A percentile compares a stretch with the other conserved stretches of the same genome.
Conservation (phyloP, 106 monocot genomes). For the Chionographis japonica region DNA sequence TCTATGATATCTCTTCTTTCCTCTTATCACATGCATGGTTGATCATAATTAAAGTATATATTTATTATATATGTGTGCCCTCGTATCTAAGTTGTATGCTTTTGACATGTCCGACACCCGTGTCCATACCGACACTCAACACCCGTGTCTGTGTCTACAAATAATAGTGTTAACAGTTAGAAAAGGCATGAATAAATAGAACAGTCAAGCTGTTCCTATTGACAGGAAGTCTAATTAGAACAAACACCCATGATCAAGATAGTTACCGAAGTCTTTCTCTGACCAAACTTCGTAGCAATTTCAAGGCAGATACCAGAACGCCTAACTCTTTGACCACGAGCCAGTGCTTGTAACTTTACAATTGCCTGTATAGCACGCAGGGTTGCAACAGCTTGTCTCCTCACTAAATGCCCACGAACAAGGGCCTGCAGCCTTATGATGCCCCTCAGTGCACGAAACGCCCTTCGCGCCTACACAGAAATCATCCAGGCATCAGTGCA, state of each 20-base stretch:
- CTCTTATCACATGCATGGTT: too few species aligned
- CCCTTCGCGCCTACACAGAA: conserved; percentile 67
- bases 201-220: too few species aligned
- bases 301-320: conserved; percentile 22
- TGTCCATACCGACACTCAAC: too few species aligned
- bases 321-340: conserved; percentile 57
- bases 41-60: too few species aligned
- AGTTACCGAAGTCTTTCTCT: conserved; percentile 22
- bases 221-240: not conserved
- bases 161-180: too few species aligned
- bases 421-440: conserved; percentile 94
- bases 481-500: not conserved
- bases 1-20: too few species aligned
- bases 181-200: too few species aligned
- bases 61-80: too few species aligned
- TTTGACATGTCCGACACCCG: too few species aligned
- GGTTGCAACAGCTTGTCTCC: conserved; percentile 85
- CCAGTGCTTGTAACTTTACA: conserved; percentile 62
- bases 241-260: not conserved
- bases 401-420: conserved; percentile 85
- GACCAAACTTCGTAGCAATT: conserved; percentile 16
- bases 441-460: conserved; percentile 81
- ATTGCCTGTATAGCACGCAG: conserved; percentile 53
- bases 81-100: too few species aligned
- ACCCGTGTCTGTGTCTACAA: too few species aligned